These are phyloP conservation scores for Diphasiastrum complanatum DNA, from an alignment of 83 land plant species.

Conservation along the genomic window DNA sequence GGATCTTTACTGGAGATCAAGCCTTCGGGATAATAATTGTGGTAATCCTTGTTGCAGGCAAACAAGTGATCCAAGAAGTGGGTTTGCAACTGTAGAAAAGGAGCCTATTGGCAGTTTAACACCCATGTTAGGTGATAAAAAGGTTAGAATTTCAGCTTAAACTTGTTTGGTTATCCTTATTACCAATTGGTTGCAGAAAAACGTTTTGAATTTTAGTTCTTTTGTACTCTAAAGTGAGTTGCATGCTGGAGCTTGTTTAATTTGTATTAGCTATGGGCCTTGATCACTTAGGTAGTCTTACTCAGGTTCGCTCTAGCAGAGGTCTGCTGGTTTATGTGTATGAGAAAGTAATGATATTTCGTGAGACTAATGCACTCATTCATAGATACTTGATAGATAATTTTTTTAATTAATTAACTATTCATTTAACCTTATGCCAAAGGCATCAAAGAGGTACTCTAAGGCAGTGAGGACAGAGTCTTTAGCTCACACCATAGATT, in stretches of 20 bases:
- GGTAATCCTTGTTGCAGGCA: constrained; percentile 43
- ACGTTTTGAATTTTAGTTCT: too few relatives aligned
- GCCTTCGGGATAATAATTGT: too few relatives aligned
- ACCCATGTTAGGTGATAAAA: constrained; percentile 70
- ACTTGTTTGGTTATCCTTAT: not conserved
- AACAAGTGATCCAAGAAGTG: constrained; percentile 96
- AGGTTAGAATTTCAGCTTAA: constrained; percentile 30
- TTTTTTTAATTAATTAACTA: too few relatives aligned
- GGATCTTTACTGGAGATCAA: too few relatives aligned
- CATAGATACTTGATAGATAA: too few relatives aligned
- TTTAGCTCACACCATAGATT: too few relatives aligned
- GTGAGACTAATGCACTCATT: too few relatives aligned
- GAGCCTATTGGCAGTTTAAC: constrained; percentile 85
- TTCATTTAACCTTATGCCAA: too few relatives aligned
- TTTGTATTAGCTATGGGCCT: not conserved
- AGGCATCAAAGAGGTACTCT: too few relatives aligned
- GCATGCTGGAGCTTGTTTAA: not conserved
- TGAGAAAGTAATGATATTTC: too few relatives aligned
- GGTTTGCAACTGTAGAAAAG: constrained; percentile 96
- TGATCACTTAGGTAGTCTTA: not conserved
- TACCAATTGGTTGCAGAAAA: too few relatives aligned
- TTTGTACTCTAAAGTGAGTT: not conserved
- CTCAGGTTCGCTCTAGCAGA: not conserved
- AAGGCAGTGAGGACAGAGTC: too few relatives aligned
- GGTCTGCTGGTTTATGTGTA: not conserved